Base-by-base conservation (phyloP, 768 basidiomycete species). In the Pisolithus albus region DNA sequence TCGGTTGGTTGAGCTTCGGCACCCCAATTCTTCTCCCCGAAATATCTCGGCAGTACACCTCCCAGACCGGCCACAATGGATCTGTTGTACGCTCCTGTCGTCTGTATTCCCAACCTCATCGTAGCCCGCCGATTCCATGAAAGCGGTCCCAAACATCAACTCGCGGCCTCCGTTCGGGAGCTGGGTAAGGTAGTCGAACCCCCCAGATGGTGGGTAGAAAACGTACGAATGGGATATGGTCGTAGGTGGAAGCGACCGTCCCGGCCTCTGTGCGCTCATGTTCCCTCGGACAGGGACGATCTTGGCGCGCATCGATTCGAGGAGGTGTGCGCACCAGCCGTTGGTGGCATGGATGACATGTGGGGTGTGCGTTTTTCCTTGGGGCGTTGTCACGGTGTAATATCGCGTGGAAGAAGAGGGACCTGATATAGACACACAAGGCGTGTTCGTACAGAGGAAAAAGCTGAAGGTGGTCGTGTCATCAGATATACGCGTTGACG, bases 341-440 rank as follows among this genome's bases (percentile, higher is more conserved):
- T 95, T 95, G 3, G 89, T 92, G 2, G 88, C 87, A 62, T 92
- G 90, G 10, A 94, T 71, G 40, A 94, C 74, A 63, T 88, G 86
- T 3, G 65, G 67, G 0, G 87, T 70, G 15, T 58, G 65, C 23
- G 89, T 72, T 5, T 57, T 60, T 0, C 91, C 90, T 46, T 75
- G 72, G 0, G 83, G 72, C 1, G 90, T 92, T 18, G 61, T 54
- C n/a, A 89, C 70, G 8, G 67, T 71, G 67, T 87, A 88, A 16
- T 65, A 56, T 2, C 62, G 58, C 4, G 54, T 54, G 7, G 58
- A 47, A n/a, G 52, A 9, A 7, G 58, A 53, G n/a, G 69, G 64
- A 40, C 63, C 60, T 21, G 56, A 59, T 62, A 83, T 81, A 39
- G 60, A 70, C 44, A 75, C 82, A 66, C 77, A 88, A 7, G 86